Conservation (phyloP, 495 filamentous ascomycete genomes). For the Corynascus novoguineensis region DNA sequence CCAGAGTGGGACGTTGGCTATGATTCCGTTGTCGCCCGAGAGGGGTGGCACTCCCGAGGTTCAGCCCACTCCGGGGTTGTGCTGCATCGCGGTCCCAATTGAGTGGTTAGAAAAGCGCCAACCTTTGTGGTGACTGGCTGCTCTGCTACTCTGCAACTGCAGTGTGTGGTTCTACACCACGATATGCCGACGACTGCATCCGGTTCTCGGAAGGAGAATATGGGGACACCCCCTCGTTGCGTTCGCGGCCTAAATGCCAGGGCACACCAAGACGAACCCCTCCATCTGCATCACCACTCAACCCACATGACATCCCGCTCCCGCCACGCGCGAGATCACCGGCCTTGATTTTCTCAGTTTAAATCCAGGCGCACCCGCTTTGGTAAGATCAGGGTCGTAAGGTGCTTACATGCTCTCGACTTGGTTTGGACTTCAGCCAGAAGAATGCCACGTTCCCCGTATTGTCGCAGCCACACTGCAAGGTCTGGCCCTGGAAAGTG, state of each 20-base stretch:
- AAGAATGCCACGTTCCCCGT: constrained; percentile 8
- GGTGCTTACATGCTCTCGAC: background rate
- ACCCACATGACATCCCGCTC: constrained; percentile 5
- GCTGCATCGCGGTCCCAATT: constrained; percentile 26
- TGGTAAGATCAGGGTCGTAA: background rate
- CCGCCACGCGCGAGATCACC: background rate
- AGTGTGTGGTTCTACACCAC: background rate
- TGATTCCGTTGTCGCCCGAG: constrained; percentile 12
- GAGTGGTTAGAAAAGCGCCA: constrained; percentile 21
- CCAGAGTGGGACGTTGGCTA: background rate
- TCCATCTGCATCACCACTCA: constrained; percentile 3
- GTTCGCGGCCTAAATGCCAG: background rate
- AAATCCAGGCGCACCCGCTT: background rate
- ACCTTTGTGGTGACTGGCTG: background rate
- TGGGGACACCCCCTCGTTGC: background rate
- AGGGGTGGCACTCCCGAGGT: constrained; percentile 2
- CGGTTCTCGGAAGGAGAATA: constrained; percentile 11
- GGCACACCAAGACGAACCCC: background rate
- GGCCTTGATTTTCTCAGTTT: background rate
- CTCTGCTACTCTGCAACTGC: constrained; percentile 2
- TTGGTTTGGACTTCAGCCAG: background rate
- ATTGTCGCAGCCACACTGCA: constrained; percentile 6
- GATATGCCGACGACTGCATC: background rate
- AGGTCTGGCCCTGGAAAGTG: background rate
- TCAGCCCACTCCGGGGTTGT: constrained; percentile 1